Base-by-base conservation (phyloP, 1,139 yeast genomes). In the Kurtzmaniella quercitrusa region DNA sequence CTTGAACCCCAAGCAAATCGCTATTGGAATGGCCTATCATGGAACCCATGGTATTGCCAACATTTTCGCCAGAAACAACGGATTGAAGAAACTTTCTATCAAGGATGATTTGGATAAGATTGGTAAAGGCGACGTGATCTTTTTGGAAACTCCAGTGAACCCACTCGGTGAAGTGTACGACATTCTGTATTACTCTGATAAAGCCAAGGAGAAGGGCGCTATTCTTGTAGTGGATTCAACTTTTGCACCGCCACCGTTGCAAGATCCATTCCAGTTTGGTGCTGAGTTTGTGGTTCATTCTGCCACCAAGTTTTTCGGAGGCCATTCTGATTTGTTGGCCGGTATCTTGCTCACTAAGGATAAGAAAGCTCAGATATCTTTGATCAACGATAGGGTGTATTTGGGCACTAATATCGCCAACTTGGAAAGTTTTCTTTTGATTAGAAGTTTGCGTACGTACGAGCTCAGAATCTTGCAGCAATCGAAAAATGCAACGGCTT, bases 161-260 rank as follows among this genome's bases (percentile, higher is more conserved):
- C 97, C 97, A 16, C 78, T 75, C 44, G 96, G 96, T 1, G 67
- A 75, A 7, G 78, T 83, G n/a, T 66, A 70, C 43, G 88, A 85
- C 56, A 78, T 90, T 44, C 65, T 68, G 18, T 64, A 75, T 43
- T 85, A 74, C 57, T 89, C 91, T 2, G 67, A 77, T 2, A 66
- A 71, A 44, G 93, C 95, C 0, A 95, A 89, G 57, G 65, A 70
- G 0, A 73, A 75, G 45, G 89, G 90, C 2, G 95, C 95, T 0
- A 59, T 70, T 19, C 62, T 91, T 21, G 58, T 82, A 21, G 84
- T 90, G 8, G 98, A 91, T 60, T 79, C 96, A 1, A 91, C 97
- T 0, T 83, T 91, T 61, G 97, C 96, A 2, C 97, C 97, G 19
- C 95, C 95, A 14, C 96, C 96, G 7, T 66, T 90, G 45, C 90